Base-by-base conservation (phyloP, 768 basidiomycete species). In the Auricularia sp. region DNA sequence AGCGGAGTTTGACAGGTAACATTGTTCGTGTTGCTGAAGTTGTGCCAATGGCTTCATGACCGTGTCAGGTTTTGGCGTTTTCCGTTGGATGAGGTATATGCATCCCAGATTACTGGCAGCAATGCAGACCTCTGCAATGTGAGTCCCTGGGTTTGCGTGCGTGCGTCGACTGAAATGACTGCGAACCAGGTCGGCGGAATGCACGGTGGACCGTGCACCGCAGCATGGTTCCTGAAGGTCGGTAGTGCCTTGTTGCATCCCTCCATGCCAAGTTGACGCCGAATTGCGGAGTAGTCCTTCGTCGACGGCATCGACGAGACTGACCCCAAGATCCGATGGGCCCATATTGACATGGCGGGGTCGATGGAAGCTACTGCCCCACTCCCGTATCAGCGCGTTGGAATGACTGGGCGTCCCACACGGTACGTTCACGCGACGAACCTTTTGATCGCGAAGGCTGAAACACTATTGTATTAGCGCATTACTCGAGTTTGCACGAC, bases 71-170 rank as follows among this genome's bases (percentile, higher is more conserved):
- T 95, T 80, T 94, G 92, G 92, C 84, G 92, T 34, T 85, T 94
- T 86, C 92, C 92, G 10, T 83, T 95, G 62, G 87, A 91, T 69
- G 90, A 91, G 54, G 90, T 87, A 64, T 95, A 81, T 68, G 85
- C 83, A 0, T 82, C 84, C 11, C 90, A 91, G 72, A 93, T 95
- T 69, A 74, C 85, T 72, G 80, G 79, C 6, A 87, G 85, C 34
- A 91, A 91, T 69, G 91, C 90, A 33, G 91, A 93, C 72, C 78
- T 93, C 39, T 87, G 87, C 74, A 93, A 93, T 69, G 86, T 87
- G 66, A 35, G 77, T 72, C 39, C 33, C 42, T 12, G 12, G 61
- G n/a, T 42, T 14, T 3, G 16, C n/a, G 16, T 56, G 7, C 43
- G n/a, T 3, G 29, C 61, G 6, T 8, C n/a, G 8, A 35, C 21